Percentiles rank a stretch among this genome's conserved stretches.
Evolutionary conservation across 176 grass and related monocot species (phyloP).

Genomic region (Saccharum officinarum): DNA sequence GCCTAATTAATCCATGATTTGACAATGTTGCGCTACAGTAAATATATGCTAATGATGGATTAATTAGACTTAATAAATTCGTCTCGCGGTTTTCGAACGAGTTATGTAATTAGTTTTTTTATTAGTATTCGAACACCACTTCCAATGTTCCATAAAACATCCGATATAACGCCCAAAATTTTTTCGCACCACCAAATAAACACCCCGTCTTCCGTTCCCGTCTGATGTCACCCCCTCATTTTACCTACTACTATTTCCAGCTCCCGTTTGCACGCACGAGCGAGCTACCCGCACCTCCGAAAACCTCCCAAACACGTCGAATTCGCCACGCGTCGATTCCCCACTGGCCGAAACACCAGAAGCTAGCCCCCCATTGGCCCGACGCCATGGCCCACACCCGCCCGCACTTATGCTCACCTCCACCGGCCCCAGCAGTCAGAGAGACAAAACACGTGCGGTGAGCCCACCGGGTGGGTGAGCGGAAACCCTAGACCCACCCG

Average conservation of each 20-base stretch:
- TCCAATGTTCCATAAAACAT: no score
- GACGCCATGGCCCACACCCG: not conserved
- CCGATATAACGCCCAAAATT: no score
- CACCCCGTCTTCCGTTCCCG: no score
- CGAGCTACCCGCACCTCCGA: not conserved
- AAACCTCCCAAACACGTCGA: constrained; percentile 51
- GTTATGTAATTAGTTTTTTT: no score
- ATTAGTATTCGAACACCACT: no score
- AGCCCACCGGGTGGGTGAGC: not conserved
- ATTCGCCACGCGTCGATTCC: constrained; percentile 14
- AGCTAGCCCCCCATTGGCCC: not conserved
- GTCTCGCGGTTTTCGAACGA: no score
- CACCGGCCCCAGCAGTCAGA: not conserved
- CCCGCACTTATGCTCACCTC: not conserved
- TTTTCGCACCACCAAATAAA: no score
- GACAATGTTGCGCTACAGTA: no score
- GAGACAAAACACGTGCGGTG: not conserved
- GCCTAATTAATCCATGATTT: no score
- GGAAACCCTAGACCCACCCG: constrained; percentile 18
- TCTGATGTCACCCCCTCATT: no score
- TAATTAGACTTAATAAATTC: no score
- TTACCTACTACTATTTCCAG: not conserved
- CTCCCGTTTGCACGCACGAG: not conserved
- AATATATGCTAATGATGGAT: no score
- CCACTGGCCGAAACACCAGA: not conserved